Evolutionary conservation across 2,329 filamentous ascomycete species (phyloP).

Genomic region (Annulohypoxylon truncatum): DNA sequence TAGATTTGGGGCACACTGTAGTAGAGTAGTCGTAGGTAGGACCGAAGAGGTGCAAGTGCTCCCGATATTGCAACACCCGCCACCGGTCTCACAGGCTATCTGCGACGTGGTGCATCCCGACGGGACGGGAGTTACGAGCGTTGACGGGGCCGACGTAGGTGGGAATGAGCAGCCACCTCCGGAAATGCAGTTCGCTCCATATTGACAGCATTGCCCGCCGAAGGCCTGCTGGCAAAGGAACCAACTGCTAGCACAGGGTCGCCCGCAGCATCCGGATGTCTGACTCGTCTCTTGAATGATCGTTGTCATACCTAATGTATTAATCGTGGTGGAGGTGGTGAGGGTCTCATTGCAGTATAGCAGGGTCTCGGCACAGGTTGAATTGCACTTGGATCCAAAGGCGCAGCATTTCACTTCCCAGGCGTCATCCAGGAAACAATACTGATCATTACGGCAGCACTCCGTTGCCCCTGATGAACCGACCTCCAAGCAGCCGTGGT

Average conservation of each 20-base stretch:
- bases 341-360: slow-evolving; percentile 40
- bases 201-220: slow-evolving; percentile 63
- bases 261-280: slow-evolving; percentile 38
- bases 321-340: slow-evolving; percentile 20
- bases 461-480: slow-evolving; percentile 9
- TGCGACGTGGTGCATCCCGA: slow-evolving; percentile 60
- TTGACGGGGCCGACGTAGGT: slow-evolving; percentile 38
- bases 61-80: slow-evolving; percentile 62
- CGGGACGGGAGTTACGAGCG: slow-evolving; percentile 52
- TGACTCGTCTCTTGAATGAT: slow-evolving; percentile 1
- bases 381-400: slow-evolving; percentile 37
- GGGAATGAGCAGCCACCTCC: slow-evolving; percentile 52
- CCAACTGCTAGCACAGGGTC: slow-evolving; percentile 45
- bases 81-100: slow-evolving; percentile 57
- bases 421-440: slow-evolving; percentile 41
- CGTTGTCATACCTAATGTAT: neutral
- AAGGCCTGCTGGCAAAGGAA: slow-evolving; percentile 59
- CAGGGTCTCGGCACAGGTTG: slow-evolving; percentile 27
- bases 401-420: slow-evolving; percentile 42
- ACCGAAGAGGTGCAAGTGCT: slow-evolving; percentile 50
- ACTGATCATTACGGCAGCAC: slow-evolving; percentile 45
- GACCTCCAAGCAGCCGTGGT: slow-evolving; percentile 43
- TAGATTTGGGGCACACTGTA: slow-evolving; percentile 50
- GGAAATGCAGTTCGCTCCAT: slow-evolving; percentile 56
- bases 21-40: slow-evolving; percentile 54